Conservation (phyloP, 2,329 filamentous ascomycete genomes). For the Neonectria coccinea region DNA sequence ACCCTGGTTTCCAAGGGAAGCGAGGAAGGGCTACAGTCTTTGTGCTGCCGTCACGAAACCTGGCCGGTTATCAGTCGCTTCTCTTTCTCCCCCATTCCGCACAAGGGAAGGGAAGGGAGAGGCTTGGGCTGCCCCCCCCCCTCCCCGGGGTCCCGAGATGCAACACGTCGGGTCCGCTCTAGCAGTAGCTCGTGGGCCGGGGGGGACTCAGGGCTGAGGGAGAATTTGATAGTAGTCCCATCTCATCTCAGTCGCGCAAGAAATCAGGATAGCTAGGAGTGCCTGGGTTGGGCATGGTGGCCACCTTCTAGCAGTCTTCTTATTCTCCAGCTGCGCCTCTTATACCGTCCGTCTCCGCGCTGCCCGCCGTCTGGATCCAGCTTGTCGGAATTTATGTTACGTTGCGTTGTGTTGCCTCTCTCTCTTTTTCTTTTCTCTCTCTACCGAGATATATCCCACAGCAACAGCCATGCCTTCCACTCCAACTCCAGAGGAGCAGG, state of each 20-base stretch:
- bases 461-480: conserved; percentile 32
- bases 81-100: neutral
- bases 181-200: neutral
- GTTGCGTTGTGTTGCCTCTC: neutral
- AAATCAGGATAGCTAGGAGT: neutral
- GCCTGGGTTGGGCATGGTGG: neutral
- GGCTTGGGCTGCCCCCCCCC: neutral
- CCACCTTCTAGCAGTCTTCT: neutral
- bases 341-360: neutral
- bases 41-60: neutral
- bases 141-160: conserved; percentile 2
- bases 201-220: neutral
- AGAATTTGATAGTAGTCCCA: conserved; percentile 4
- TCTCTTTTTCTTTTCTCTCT: conserved; percentile 2
- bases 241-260: neutral
- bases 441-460: neutral
- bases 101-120: conserved; percentile 3
- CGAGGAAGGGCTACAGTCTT: neutral
- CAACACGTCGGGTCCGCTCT: conserved; percentile 6
- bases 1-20: neutral
- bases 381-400: conserved; percentile 7
- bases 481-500: conserved; percentile 33
- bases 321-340: conserved; percentile 3
- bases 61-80: neutral
- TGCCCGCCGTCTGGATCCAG: conserved; percentile 4